Evolutionary conservation across 805 yeast species (phyloP).

Genomic region (Kuraishia ogatae): DNA sequence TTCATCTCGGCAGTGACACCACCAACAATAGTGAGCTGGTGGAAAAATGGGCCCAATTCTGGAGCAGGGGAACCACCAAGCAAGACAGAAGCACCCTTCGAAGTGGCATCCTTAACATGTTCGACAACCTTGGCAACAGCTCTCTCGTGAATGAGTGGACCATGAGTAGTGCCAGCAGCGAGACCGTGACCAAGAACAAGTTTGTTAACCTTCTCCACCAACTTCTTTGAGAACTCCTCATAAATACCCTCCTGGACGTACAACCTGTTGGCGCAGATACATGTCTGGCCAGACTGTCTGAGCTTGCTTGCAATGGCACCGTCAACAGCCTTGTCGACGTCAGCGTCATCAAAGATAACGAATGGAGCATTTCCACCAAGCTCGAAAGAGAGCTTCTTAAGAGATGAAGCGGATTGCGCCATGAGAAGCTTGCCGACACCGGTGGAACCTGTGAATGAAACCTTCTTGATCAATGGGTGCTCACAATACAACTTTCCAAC

Average conservation of each 20-base stretch:
- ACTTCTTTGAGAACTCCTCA: constrained; percentile 45
- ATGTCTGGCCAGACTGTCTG: constrained; percentile 75
- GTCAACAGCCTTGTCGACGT: constrained; percentile 55
- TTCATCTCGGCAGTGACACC: constrained; percentile 49
- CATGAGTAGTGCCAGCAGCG: constrained; percentile 53
- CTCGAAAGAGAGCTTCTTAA: constrained; percentile 67
- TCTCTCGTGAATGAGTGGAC: constrained; percentile 61
- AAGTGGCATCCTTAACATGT: constrained; percentile 59
- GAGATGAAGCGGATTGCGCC: constrained; percentile 49
- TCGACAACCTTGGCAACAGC: constrained; percentile 52
- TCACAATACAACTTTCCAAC: constrained; percentile 53
- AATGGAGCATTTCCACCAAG: constrained; percentile 81
- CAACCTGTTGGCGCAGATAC: constrained; percentile 71
- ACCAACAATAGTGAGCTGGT: constrained; percentile 58
- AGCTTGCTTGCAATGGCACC: constrained; percentile 61
- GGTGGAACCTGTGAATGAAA: constrained; percentile 77
- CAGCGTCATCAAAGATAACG: constrained; percentile 67
- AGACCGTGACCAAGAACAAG: constrained; percentile 59
- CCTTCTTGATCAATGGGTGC: constrained; percentile 47
- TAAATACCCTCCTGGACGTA: constrained; percentile 59
- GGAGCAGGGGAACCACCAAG: constrained; percentile 50
- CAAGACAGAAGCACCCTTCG: constrained; percentile 56
- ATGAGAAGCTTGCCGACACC: constrained; percentile 60
- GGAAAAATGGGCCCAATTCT: constrained; percentile 56
- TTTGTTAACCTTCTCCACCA: constrained; percentile 33